Percentiles rank a stretch among this genome's conserved stretches.
Evolutionary conservation across 2,329 filamentous ascomycete genomes (phyloP).

Genomic region (Fusarium nurragi): DNA sequence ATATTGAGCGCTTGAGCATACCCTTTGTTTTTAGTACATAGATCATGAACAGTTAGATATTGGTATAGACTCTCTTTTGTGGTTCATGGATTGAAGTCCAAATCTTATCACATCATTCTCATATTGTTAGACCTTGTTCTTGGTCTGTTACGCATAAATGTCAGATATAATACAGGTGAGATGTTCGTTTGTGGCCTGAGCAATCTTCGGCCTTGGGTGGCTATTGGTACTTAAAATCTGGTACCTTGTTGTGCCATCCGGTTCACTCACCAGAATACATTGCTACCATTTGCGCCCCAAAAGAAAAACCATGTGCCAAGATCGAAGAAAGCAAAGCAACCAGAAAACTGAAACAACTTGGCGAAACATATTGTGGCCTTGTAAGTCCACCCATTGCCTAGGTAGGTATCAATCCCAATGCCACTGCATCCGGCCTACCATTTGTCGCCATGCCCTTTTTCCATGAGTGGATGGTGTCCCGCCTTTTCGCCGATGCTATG

Average conservation of each 20-base stretch:
- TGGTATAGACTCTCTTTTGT: slow-evolving; percentile 6
- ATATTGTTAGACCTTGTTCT: background rate
- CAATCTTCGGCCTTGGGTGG: slow-evolving; percentile 18
- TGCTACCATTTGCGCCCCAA: slow-evolving; percentile 13
- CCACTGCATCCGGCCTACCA: slow-evolving; percentile 9
- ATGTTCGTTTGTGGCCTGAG: slow-evolving; percentile 9
- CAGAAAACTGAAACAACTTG: background rate
- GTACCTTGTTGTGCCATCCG: background rate
- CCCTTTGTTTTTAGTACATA: slow-evolving; percentile 23
- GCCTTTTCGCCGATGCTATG: slow-evolving; percentile 43
- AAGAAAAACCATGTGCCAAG: background rate
- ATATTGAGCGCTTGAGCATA: slow-evolving; percentile 23
- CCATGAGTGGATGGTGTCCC: slow-evolving; percentile 25
- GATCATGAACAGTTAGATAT: slow-evolving; percentile 13
- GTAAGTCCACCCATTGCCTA: slow-evolving; percentile 3
- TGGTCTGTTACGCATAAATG: background rate
- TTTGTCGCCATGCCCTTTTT: slow-evolving; percentile 16
- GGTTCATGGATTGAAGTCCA: slow-evolving; percentile 13
- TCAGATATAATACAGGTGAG: slow-evolving; percentile 7
- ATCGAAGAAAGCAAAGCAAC: slow-evolving; percentile 2
- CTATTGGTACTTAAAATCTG: slow-evolving; percentile 3
- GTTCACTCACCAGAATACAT: slow-evolving; percentile 8
- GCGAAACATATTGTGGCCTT: slow-evolving; percentile 13
- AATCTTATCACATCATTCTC: background rate
- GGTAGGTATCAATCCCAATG: slow-evolving; percentile 30